Evolutionary conservation across 148 eudicot genomes (phyloP).

Genomic region (Tetragonia tetragonoides): DNA sequence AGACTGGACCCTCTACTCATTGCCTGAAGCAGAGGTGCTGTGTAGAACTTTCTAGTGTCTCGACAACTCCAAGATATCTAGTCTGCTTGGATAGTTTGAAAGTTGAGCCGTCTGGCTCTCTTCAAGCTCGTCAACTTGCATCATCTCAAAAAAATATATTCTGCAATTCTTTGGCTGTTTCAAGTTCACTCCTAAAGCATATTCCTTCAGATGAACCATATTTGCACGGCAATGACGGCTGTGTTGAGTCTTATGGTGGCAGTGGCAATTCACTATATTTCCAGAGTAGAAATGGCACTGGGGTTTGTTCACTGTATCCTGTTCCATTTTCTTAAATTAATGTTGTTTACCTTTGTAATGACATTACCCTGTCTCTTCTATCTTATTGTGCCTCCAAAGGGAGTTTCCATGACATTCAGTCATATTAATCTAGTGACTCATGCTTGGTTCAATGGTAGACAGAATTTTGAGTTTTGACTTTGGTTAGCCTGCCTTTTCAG

Average conservation of each 20-base stretch:
- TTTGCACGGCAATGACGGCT: slow-evolving; percentile 58
- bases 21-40: slow-evolving; percentile 17
- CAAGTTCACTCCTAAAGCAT: slow-evolving; percentile 44
- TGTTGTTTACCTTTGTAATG: not conserved
- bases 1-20: slow-evolving; percentile 26
- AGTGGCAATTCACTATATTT: slow-evolving; percentile 44
- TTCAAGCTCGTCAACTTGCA: slow-evolving; percentile 28
- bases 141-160: slow-evolving; percentile 43
- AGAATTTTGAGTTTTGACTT: not conserved
- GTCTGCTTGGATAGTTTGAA: slow-evolving; percentile 50
- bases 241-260: slow-evolving; percentile 49
- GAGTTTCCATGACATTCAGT: not conserved
- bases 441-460: not conserved
- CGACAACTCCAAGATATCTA: slow-evolving; percentile 59
- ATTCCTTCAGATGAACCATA: slow-evolving; percentile 44
- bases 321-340: not conserved
- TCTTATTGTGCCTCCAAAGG: not conserved
- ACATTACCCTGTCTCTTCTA: not conserved
- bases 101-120: slow-evolving; percentile 39
- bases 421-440: not conserved
- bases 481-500: not conserved
- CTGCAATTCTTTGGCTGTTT: slow-evolving; percentile 50
- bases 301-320: slow-evolving; percentile 44
- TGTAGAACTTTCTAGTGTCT: slow-evolving; percentile 22
- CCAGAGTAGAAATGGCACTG: slow-evolving; percentile 38